Conservation (phyloP, 208 protist species). For the Crithidia bombi region DNA sequence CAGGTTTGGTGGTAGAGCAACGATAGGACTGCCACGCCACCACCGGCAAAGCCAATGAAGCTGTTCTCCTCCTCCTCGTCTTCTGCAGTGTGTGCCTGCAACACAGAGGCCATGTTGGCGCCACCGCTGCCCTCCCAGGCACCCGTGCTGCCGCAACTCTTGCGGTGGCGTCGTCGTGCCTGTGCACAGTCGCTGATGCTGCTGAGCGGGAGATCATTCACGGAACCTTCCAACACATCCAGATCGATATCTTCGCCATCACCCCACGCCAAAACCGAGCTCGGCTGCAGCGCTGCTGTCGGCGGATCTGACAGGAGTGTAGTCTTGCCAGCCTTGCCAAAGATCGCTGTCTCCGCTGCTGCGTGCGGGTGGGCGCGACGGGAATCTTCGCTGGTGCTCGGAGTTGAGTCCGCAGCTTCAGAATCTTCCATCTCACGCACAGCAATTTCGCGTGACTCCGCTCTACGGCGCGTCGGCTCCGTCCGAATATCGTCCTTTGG, state of each 20-base stretch:
- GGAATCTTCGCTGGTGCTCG: background rate
- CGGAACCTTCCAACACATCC: background rate
- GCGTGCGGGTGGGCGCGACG: background rate
- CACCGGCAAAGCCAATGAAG: conserved; percentile 37
- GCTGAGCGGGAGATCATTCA: background rate
- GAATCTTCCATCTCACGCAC: background rate
- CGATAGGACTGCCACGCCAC: conserved; percentile 64
- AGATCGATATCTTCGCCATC: conserved; percentile 21
- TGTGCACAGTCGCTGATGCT: conserved; percentile 6
- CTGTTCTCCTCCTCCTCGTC: conserved; percentile 9
- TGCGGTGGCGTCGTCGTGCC: background rate
- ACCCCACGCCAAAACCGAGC: conserved; percentile 9
- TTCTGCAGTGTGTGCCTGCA: background rate
- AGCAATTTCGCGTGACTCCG: background rate
- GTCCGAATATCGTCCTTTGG: background rate
- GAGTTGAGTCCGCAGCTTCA: background rate
- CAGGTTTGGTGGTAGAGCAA: conserved; percentile 64
- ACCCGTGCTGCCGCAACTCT: background rate
- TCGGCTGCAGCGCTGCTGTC: background rate
- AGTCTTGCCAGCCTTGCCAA: too few relatives aligned
- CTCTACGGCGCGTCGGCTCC: background rate
- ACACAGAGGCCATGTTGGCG: background rate
- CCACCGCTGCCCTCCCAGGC: too few relatives aligned
- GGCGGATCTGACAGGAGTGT: background rate
- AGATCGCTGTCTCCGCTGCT: too few relatives aligned